Evolutionary conservation across 169 alveolate genomes (phyloP), one percentile per base, ranked within the genome.

Genomic region (Plasmodium gallinaceum): DNA sequence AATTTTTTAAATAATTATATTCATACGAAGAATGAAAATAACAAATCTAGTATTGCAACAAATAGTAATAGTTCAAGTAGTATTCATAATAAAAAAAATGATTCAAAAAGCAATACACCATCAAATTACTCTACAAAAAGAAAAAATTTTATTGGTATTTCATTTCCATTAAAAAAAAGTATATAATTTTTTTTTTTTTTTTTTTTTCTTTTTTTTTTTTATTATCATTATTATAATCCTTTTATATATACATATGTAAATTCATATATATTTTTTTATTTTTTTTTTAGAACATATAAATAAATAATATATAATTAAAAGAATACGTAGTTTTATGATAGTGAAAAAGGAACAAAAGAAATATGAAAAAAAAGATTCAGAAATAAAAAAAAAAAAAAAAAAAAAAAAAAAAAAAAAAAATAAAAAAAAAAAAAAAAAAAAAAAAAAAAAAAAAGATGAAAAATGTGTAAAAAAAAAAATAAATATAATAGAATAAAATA

Each of bases 121-220:
- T 22, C 80, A 2, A 65, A 52, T 37, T 45, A 58, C 46, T 78
- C 78, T 43, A 43, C 62, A 26, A 78, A 78, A 69, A 16, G 89
- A 42, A 78, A 78, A 78, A 78, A 78, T 65, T n/a, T 18, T 32
- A 22, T 64, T 65, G 80, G 80, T 66, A 78, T 78, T 64, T 66
- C 76, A 78, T 45, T 48, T 78, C 78, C 89, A 78, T 48, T 64
- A 52, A 78, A 78, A 65, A 78, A 78, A 78, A 78, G 88, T 75
- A 75, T 75, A 75, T 75, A 52, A 75, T 22, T 2, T 14, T 57
- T 74, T 22, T 37, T 2, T 0, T 39, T 48, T 12, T 74, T 48
- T 61, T 18, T 60, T 12, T 74, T 12, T 22, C 3, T 8, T 5
- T 7, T 39, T 12, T 10, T n/a, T n/a, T n/a, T 57, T 22, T 12